A percentile compares a stretch with the other conserved stretches of the same genome.
phyloP scores from a whole-genome alignment of 2,329 filamentous ascomycete species.

The Blastomyces emzantsi region DNA sequence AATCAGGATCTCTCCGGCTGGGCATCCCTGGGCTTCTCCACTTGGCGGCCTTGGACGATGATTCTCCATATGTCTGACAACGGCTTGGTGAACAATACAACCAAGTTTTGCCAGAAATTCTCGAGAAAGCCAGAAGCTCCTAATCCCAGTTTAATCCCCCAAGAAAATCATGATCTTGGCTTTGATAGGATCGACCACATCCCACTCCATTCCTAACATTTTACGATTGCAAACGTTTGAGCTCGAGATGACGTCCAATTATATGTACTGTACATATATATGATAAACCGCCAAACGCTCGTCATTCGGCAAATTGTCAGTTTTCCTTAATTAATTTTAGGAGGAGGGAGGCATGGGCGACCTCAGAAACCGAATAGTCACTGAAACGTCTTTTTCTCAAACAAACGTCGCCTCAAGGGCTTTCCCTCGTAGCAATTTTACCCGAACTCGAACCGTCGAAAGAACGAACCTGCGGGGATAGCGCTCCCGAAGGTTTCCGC shows the following conservation, averaged over 20 bases:
- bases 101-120: background rate
- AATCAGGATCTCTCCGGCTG: background rate
- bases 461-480: background rate
- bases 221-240: background rate
- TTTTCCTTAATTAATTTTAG: background rate
- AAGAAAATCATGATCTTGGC: background rate
- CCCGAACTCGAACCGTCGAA: background rate
- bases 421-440: background rate
- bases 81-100: background rate
- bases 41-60: background rate
- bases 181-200: background rate
- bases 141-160: background rate
- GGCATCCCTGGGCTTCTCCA: background rate
- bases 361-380: background rate
- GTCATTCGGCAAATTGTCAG: background rate
- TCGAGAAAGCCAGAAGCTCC: background rate
- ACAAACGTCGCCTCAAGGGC: background rate
- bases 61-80: background rate
- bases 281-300: background rate
- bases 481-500: background rate
- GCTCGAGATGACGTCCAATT: background rate
- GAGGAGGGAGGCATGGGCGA: background rate
- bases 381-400: background rate
- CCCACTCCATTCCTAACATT: background rate
- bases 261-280: background rate